Conservation (phyloP, 768 basidiomycete species). For the Termitomyces sp. region DNA sequence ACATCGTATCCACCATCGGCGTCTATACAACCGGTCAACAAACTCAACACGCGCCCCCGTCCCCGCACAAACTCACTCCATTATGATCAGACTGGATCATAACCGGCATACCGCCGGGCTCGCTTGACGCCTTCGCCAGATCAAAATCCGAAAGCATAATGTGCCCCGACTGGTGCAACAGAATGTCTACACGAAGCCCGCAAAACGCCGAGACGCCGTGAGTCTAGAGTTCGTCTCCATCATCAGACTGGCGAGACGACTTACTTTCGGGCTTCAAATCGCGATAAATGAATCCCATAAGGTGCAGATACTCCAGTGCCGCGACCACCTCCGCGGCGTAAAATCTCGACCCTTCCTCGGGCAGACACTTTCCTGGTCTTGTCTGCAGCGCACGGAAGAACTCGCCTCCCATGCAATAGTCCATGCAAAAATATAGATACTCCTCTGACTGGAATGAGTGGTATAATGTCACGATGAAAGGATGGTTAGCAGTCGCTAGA, state of each 20-base stretch:
- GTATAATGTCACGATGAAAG: constrained; percentile 98
- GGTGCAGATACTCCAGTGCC: constrained; percentile 95
- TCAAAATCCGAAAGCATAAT: constrained; percentile 99
- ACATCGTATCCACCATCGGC: constrained; percentile 93
- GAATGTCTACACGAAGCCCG: constrained; percentile 61
- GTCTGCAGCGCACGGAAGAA: constrained; percentile 98
- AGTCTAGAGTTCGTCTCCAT: constrained; percentile 1
- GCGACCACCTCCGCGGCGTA: constrained; percentile 99
- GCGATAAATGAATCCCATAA: constrained; percentile 99
- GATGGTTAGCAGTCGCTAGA: constrained; percentile 96
- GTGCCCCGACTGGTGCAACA: constrained; percentile 96
- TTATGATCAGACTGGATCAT: constrained; percentile 85
- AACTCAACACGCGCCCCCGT: neutral
- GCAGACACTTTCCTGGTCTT: constrained; percentile 91
- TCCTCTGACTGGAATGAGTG: constrained; percentile 99
- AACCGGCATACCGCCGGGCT: constrained; percentile 79
- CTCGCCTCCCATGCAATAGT: constrained; percentile 99
- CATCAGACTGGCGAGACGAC: constrained; percentile 27
- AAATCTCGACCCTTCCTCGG: constrained; percentile 93
- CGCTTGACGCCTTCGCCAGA: constrained; percentile 91
- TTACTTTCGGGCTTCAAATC: constrained; percentile 99
- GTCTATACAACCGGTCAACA: constrained; percentile 41
- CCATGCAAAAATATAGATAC: constrained; percentile 98
- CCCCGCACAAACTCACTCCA: constrained; percentile 58
- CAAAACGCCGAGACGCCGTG: neutral